A percentile compares a stretch with the other conserved stretches of the same genome.
phyloP scores from a whole-genome alignment of 768 basidiomycete species.

The Tylopilus sp. region DNA sequence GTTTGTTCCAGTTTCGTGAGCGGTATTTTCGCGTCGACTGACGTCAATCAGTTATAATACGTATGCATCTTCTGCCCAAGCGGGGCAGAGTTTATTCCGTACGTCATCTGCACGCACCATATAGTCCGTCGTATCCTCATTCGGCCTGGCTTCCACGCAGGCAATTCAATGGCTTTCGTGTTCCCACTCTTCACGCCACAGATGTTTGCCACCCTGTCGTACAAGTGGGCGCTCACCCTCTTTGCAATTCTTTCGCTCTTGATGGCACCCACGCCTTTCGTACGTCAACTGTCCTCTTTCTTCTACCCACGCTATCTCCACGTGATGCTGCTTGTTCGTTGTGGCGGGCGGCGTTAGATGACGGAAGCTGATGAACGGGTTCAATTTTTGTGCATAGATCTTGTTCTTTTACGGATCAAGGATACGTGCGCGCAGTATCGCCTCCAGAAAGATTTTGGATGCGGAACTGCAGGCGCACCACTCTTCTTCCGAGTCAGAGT shows the following conservation, averaged over 20 bases:
- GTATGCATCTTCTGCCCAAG: constrained; percentile 54
- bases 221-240: constrained; percentile 45
- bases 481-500: neutral
- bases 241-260: constrained; percentile 39
- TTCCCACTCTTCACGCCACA: constrained; percentile 51
- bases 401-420: constrained; percentile 32
- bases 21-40: neutral
- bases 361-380: neutral
- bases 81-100: constrained; percentile 49
- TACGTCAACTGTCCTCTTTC: constrained; percentile 17
- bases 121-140: neutral
- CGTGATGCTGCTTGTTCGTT: too few relatives aligned
- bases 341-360: neutral
- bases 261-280: constrained; percentile 46
- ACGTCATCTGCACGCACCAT: constrained; percentile 7
- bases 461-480: neutral
- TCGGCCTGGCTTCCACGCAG: constrained; percentile 14
- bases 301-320: neutral
- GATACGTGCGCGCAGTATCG: constrained; percentile 31
- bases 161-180: constrained; percentile 38
- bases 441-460: constrained; percentile 21
- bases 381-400: constrained; percentile 7
- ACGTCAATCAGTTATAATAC: constrained; percentile 34
- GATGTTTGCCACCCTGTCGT: constrained; percentile 46
- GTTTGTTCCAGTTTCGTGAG: neutral